These are phyloP conservation scores for Chaetomiaceae sp. DNA, from an alignment of 2,329 filamentous ascomycete genomes.

Conservation along the genomic window DNA sequence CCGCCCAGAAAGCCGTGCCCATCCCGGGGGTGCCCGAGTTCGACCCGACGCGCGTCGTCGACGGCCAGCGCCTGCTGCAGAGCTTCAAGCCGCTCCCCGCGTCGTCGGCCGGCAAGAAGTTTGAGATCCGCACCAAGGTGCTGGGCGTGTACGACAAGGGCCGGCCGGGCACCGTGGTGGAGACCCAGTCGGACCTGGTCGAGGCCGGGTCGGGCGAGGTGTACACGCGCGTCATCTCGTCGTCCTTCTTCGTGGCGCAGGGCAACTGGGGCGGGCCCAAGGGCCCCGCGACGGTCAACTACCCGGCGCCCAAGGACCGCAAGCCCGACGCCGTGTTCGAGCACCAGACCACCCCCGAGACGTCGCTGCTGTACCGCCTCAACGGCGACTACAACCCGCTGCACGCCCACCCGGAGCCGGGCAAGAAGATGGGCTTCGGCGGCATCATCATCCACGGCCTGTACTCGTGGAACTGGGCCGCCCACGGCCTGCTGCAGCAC, in stretches of 20 bases:
- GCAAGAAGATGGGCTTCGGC: conserved; percentile 84
- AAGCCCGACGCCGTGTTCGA: conserved; percentile 65
- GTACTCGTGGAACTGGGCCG: conserved; percentile 78
- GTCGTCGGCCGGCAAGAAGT: conserved; percentile 64
- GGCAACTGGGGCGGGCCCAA: conserved; percentile 84
- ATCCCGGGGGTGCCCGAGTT: conserved; percentile 76
- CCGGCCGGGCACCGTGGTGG: conserved; percentile 73
- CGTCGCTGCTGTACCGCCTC: conserved; percentile 72
- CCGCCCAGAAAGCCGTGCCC: conserved; percentile 56
- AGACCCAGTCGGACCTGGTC: conserved; percentile 72
- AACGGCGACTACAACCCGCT: conserved; percentile 95
- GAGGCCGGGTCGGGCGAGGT: conserved; percentile 64
- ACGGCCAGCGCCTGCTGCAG: conserved; percentile 76
- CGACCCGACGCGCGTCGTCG: conserved; percentile 68
- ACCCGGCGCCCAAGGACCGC: conserved; percentile 65
- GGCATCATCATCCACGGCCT: conserved; percentile 86
- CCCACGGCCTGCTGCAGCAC: conserved; percentile 66
- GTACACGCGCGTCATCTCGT: conserved; percentile 64
- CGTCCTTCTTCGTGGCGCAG: conserved; percentile 75
- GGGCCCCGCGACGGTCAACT: conserved; percentile 74
- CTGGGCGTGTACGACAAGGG: conserved; percentile 89
- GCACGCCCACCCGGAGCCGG: conserved; percentile 80
- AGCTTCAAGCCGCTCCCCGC: conserved; percentile 72
- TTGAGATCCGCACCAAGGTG: conserved; percentile 73
- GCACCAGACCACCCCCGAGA: conserved; percentile 66